Conservation (phyloP, 1,284 basidiomycete genomes). For the Acaromyces ingoldii region DNA sequence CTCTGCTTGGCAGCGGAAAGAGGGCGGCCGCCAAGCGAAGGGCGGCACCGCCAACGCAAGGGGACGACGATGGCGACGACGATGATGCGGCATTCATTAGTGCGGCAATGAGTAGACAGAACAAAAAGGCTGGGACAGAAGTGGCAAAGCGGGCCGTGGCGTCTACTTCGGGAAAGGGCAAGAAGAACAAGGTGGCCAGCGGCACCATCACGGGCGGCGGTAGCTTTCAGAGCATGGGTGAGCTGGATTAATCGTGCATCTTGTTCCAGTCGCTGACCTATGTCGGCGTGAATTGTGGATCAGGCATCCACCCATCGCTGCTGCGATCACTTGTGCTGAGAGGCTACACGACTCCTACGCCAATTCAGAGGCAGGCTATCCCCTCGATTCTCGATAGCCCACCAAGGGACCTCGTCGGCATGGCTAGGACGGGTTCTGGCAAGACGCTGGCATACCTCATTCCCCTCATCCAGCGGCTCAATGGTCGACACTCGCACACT, state of each 20-base stretch:
- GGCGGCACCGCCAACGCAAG: background rate
- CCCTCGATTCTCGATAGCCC: conserved; percentile 78
- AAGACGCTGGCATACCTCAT: conserved; percentile 96
- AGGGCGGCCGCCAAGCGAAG: background rate
- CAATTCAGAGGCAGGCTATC: conserved; percentile 87
- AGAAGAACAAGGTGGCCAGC: conserved; percentile 38
- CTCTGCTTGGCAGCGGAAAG: background rate
- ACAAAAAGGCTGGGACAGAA: conserved; percentile 43
- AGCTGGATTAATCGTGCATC: background rate
- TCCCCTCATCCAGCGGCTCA: conserved; percentile 80
- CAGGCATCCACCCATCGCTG: conserved; percentile 76
- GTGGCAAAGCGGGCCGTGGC: conserved; percentile 36
- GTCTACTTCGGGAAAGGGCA: conserved; percentile 33
- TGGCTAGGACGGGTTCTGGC: conserved; percentile 97
- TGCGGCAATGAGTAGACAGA: conserved; percentile 42
- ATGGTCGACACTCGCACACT: conserved; percentile 69
- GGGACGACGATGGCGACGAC: conserved; percentile 23
- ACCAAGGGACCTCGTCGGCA: conserved; percentile 89
- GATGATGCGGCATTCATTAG: conserved; percentile 48
- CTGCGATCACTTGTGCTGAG: conserved; percentile 82
- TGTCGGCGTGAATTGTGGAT: background rate
- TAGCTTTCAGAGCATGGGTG: conserved; percentile 50
- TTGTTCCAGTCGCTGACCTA: background rate
- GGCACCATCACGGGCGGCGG: conserved; percentile 43
- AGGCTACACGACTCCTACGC: conserved; percentile 90